A percentile compares a stretch with the other conserved stretches of the same genome.
Evolutionary conservation across 306 rosid species (phyloP).

Genomic region (Styphnolobium japonicum): DNA sequence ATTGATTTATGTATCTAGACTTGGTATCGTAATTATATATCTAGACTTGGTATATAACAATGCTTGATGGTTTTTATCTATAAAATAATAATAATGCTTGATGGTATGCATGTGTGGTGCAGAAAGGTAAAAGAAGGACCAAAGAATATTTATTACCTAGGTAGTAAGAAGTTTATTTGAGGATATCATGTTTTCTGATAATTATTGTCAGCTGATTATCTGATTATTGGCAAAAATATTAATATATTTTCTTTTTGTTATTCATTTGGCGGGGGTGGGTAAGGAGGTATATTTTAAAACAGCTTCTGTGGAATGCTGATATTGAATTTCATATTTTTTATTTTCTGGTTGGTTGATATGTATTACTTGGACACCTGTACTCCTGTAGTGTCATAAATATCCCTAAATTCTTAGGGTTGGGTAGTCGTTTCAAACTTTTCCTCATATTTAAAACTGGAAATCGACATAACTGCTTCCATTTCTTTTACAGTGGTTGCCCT

Average conservation of each 20-base stretch:
- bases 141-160: not conserved
- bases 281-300: not conserved
- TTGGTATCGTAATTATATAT: no score
- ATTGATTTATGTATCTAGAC: no score
- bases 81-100: no score
- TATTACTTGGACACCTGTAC: not conserved
- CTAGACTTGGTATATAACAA: no score
- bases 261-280: no score
- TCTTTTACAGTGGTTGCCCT: constrained; percentile 75
- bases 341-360: not conserved
- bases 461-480: constrained; percentile 22
- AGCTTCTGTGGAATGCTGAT: not conserved
- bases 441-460: not conserved
- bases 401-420: constrained; percentile 1
- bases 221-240: no score
- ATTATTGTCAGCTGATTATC: no score
- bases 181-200: no score
- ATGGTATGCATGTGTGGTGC: no score
- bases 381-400: not conserved
- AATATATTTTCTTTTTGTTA: no score
- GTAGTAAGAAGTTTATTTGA: no score
- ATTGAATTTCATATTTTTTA: not conserved
- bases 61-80: no score
- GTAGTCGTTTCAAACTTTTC: not conserved
- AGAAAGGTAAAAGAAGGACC: constrained; percentile 3